A percentile compares a stretch with the other conserved stretches of the same genome.
Evolutionary conservation across 2,329 filamentous ascomycete species (phyloP).

Genomic region (Colletotrichum kahawae): DNA sequence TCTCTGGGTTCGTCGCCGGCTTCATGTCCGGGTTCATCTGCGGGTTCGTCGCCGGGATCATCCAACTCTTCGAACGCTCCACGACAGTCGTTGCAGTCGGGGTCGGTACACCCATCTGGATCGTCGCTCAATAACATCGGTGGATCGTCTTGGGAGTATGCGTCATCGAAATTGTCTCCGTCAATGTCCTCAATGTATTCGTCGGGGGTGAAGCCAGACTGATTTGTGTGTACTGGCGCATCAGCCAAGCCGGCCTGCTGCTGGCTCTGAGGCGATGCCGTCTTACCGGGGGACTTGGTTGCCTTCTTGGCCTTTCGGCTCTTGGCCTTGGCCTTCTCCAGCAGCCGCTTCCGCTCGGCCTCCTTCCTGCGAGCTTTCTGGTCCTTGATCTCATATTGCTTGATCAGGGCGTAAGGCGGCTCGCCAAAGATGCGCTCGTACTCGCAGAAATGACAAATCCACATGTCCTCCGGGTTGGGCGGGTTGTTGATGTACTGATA

Average conservation of each 20-base stretch:
- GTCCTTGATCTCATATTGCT: slow-evolving; percentile 94
- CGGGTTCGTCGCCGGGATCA: slow-evolving; percentile 6
- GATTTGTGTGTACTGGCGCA: slow-evolving; percentile 37
- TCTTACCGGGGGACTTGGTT: slow-evolving; percentile 67
- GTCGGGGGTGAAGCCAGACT: slow-evolving; percentile 42
- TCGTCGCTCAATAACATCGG: slow-evolving; percentile 17
- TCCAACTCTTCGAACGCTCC: neutral
- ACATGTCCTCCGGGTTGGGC: slow-evolving; percentile 74
- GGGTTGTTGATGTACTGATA: slow-evolving; percentile 79
- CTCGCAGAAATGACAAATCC: slow-evolving; percentile 98
- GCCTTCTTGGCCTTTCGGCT: slow-evolving; percentile 87
- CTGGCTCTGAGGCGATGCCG: slow-evolving; percentile 22
- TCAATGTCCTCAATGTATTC: slow-evolving; percentile 24
- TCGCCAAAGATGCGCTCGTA: slow-evolving; percentile 95
- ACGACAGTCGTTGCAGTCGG: neutral
- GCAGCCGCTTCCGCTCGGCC: slow-evolving; percentile 81
- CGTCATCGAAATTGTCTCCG: neutral
- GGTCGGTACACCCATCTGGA: slow-evolving; percentile 1
- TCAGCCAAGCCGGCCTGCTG: slow-evolving; percentile 26
- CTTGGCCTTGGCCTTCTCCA: slow-evolving; percentile 96
- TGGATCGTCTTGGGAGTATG: slow-evolving; percentile 16
- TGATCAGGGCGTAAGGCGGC: slow-evolving; percentile 82
- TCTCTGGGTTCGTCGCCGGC: neutral
- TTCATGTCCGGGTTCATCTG: too few species aligned
- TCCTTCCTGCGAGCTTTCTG: slow-evolving; percentile 81